Conservation (phyloP, 768 basidiomycete species). For the Leccinellum rugosiceps region DNA sequence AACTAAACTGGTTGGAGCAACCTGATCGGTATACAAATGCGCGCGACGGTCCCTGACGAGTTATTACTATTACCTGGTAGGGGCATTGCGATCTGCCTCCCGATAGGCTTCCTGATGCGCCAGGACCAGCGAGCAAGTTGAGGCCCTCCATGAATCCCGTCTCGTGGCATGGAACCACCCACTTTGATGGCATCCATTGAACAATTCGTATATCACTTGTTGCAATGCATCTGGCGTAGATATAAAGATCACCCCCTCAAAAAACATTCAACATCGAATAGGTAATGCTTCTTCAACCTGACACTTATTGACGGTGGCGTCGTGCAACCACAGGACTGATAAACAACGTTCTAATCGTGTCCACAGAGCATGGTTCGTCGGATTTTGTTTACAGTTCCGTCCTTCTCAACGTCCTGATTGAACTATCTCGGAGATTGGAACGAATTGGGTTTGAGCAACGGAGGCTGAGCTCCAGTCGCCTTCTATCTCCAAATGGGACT, state of each 20-base stretch:
- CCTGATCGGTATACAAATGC: background rate
- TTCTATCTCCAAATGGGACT: slow-evolving; percentile 25
- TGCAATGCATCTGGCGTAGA: slow-evolving; percentile 15
- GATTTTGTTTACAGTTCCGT: slow-evolving; percentile 19
- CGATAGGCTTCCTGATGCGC: slow-evolving; percentile 22
- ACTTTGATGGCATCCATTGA: slow-evolving; percentile 7
- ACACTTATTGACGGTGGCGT: slow-evolving; percentile 26
- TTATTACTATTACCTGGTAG: slow-evolving; percentile 9
- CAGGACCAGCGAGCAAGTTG: slow-evolving; percentile 1
- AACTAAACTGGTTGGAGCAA: slow-evolving; percentile 3
- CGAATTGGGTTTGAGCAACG: slow-evolving; percentile 24
- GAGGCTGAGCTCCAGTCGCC: slow-evolving; percentile 11
- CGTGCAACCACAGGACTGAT: slow-evolving; percentile 10
- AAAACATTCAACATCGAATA: slow-evolving; percentile 5
- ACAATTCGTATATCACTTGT: slow-evolving; percentile 5
- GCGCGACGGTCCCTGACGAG: slow-evolving; percentile 1
- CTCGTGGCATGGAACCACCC: slow-evolving; percentile 14
- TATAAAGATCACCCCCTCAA: slow-evolving; percentile 13
- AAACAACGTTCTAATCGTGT: slow-evolving; percentile 15
- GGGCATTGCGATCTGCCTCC: slow-evolving; percentile 19
- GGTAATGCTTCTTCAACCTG: slow-evolving; percentile 3
- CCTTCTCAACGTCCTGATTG: slow-evolving; percentile 8
- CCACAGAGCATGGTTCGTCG: slow-evolving; percentile 13
- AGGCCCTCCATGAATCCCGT: slow-evolving; percentile 4
- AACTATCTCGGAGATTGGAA: slow-evolving; percentile 24